Percentiles rank a stretch among this genome's conserved stretches.
Evolutionary conservation across 371 early-diverging fungal species (phyloP).

Genomic region (Furculomyces boomerangus): DNA sequence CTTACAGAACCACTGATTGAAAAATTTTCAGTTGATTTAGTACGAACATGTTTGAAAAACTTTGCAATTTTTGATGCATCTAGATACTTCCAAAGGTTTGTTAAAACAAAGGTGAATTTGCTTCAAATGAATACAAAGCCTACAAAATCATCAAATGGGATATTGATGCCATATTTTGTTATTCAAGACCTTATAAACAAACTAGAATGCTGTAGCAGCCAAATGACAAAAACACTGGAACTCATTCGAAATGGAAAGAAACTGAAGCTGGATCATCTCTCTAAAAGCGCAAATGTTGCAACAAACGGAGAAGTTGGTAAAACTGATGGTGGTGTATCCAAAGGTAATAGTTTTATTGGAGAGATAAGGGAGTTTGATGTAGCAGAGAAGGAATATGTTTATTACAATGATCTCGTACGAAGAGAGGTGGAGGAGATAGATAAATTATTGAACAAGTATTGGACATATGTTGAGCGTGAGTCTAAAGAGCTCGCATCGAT

Average conservation of each 20-base stretch:
- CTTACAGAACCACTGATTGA: background rate
- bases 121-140: background rate
- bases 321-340: too few relatives aligned
- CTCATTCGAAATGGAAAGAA: too few relatives aligned
- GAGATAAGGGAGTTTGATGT: too few relatives aligned
- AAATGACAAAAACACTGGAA: too few relatives aligned
- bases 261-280: too few relatives aligned
- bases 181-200: too few relatives aligned
- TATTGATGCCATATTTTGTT: background rate
- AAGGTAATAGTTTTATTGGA: too few relatives aligned
- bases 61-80: background rate
- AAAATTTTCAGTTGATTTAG: background rate
- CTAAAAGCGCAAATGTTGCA: too few relatives aligned
- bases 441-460: background rate
- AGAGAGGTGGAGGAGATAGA: background rate
- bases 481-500: background rate
- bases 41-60: background rate
- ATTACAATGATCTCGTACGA: background rate
- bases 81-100: background rate
- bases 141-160: background rate
- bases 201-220: too few relatives aligned
- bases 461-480: background rate
- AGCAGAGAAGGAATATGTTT: too few relatives aligned
- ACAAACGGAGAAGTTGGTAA: too few relatives aligned
- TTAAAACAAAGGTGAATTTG: background rate